Percentiles rank a stretch among this genome's conserved stretches.
phyloP scores from a whole-genome alignment of 495 filamentous ascomycete genomes.

The Aspergillus hancockii region DNA sequence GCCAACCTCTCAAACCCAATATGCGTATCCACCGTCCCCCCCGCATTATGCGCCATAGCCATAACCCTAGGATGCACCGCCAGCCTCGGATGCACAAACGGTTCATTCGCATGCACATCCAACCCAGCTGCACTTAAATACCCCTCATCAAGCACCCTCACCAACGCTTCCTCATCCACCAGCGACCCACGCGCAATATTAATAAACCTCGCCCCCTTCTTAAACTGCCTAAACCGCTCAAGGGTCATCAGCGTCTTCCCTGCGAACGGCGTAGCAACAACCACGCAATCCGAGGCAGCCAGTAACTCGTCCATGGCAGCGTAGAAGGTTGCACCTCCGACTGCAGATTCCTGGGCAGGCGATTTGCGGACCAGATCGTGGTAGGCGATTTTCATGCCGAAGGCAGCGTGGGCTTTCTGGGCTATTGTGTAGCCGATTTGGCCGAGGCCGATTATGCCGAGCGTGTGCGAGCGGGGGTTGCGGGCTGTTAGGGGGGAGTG shows the following conservation, averaged over 20 bases:
- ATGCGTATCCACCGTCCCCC: constrained; percentile 70
- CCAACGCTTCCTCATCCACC: constrained; percentile 69
- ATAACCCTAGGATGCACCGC: constrained; percentile 55
- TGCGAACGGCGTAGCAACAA: constrained; percentile 66
- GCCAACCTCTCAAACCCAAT: constrained; percentile 70
- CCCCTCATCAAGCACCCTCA: constrained; percentile 59
- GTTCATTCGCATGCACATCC: constrained; percentile 67
- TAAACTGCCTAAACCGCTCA: constrained; percentile 52
- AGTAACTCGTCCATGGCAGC: constrained; percentile 54
- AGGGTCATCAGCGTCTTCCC: constrained; percentile 57
- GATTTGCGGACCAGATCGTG: constrained; percentile 64
- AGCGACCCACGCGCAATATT: constrained; percentile 73
- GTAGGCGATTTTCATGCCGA: constrained; percentile 71
- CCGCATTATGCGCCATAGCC: constrained; percentile 70
- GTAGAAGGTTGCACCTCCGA: constrained; percentile 50
- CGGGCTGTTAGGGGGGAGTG: constrained; percentile 55
- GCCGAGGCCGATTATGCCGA: constrained; percentile 68
- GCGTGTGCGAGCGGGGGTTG: constrained; percentile 45
- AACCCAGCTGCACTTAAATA: constrained; percentile 57
- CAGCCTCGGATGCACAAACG: constrained; percentile 46
- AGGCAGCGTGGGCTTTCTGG: constrained; percentile 56
- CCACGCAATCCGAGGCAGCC: constrained; percentile 59
- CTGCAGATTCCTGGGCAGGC: constrained; percentile 22
- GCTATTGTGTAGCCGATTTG: constrained; percentile 70
- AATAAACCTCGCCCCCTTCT: constrained; percentile 61